These are phyloP conservation scores for Ilyonectria sp. DNA, from an alignment of 2,329 filamentous ascomycete species.

Conservation along the genomic window DNA sequence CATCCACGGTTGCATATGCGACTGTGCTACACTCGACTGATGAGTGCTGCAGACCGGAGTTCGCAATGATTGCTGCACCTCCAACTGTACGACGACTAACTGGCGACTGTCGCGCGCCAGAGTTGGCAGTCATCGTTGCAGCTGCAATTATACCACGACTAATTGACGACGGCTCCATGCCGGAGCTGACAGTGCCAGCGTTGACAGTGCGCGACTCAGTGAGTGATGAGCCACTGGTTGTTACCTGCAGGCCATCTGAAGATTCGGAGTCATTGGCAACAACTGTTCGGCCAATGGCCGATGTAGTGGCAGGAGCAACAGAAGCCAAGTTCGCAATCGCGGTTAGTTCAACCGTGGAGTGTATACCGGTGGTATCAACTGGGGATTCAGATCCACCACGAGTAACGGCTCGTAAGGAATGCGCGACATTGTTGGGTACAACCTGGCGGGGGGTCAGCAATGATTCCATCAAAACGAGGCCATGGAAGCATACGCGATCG, in stretches of 20 bases:
- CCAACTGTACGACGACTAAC: conserved; percentile 13
- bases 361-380: not conserved
- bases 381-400: not conserved
- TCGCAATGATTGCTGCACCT: not conserved
- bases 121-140: conserved; percentile 1
- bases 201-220: conserved; percentile 1
- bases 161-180: conserved; percentile 3
- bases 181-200: not conserved
- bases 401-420: not conserved
- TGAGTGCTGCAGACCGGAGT: not conserved
- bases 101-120: not conserved
- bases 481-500: conserved; percentile 18
- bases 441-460: conserved; percentile 9
- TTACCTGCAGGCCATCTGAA: not conserved
- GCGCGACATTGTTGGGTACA: too few relatives aligned
- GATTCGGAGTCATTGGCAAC: not conserved
- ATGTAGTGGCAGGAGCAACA: not conserved
- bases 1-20: not conserved
- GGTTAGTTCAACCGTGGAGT: not conserved
- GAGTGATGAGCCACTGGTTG: too few relatives aligned
- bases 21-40: conserved; percentile 9
- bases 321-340: not conserved
- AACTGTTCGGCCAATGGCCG: not conserved
- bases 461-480: not conserved
- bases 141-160: conserved; percentile 7